phyloP scores from a whole-genome alignment of 306 rosid genomes.

The Prunus persica region Prunus_persica_NCBIv2 NC_034013.1:11990501-11991000 shows the following conservation, averaged over 20 bases:
- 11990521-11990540: no score
- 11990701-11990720: not conserved
- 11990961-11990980: slow-evolving; percentile 18
- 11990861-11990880: not conserved
- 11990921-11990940: slow-evolving; percentile 31
- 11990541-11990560: no score
- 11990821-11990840: not conserved
- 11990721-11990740: slow-evolving; percentile 24
- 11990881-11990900: not conserved
- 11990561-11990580: no score
- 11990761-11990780: slow-evolving; percentile 22
- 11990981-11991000: slow-evolving; percentile 33
- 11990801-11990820: slow-evolving; percentile 32
- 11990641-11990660: slow-evolving; percentile 17
- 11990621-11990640: not conserved
- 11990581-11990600: no score
- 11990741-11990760: slow-evolving; percentile 42
- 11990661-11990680: slow-evolving; percentile 19
- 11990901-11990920: slow-evolving; percentile 6
- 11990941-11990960: not conserved
- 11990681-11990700: not conserved
- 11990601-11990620: no score
- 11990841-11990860: no score
- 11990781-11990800: slow-evolving; percentile 22
- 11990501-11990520: no score